Percentiles rank a stretch among this genome's conserved stretches.
phyloP scores from a whole-genome alignment of 495 filamentous ascomycete genomes.

The Astrothelium macrocarpum region DNA sequence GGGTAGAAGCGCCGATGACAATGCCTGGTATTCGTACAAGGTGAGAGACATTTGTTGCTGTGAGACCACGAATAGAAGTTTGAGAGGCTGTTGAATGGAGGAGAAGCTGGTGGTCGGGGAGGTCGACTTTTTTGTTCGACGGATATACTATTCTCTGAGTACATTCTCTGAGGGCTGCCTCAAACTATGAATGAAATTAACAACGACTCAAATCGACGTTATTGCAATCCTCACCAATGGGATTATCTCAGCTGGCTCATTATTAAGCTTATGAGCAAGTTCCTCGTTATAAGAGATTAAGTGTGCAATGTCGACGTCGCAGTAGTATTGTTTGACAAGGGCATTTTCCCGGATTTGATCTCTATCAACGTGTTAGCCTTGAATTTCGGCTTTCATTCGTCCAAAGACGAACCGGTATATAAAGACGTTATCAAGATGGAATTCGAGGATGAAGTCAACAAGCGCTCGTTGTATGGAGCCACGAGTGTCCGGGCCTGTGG shows the following conservation, averaged over 20 bases:
- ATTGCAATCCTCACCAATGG: slow-evolving; percentile 55
- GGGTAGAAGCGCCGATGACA: slow-evolving; percentile 91
- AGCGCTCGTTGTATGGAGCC: slow-evolving; percentile 38
- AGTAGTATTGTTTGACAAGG: slow-evolving; percentile 87
- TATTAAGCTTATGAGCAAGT: slow-evolving; percentile 80
- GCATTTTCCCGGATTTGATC: slow-evolving; percentile 96
- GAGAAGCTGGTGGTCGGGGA: slow-evolving; percentile 90
- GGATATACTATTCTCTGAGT: slow-evolving; percentile 83
- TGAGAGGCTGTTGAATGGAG: slow-evolving; percentile 85
- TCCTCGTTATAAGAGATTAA: slow-evolving; percentile 96
- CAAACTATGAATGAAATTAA: slow-evolving; percentile 54
- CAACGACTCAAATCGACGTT: background rate
- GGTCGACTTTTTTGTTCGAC: slow-evolving; percentile 55
- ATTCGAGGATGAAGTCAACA: slow-evolving; percentile 81
- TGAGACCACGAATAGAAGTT: slow-evolving; percentile 87
- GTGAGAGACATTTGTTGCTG: slow-evolving; percentile 84
- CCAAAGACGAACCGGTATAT: slow-evolving; percentile 65
- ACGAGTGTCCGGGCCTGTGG: slow-evolving; percentile 47
- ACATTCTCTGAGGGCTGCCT: slow-evolving; percentile 78
- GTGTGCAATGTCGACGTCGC: slow-evolving; percentile 94
- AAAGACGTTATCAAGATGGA: slow-evolving; percentile 90
- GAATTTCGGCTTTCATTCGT: background rate
- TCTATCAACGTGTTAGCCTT: slow-evolving; percentile 37
- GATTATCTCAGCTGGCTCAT: slow-evolving; percentile 86
- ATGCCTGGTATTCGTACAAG: slow-evolving; percentile 96